phyloP scores from a whole-genome alignment of 1,139 yeast genomes.

The Candida glucosophila region DNA sequence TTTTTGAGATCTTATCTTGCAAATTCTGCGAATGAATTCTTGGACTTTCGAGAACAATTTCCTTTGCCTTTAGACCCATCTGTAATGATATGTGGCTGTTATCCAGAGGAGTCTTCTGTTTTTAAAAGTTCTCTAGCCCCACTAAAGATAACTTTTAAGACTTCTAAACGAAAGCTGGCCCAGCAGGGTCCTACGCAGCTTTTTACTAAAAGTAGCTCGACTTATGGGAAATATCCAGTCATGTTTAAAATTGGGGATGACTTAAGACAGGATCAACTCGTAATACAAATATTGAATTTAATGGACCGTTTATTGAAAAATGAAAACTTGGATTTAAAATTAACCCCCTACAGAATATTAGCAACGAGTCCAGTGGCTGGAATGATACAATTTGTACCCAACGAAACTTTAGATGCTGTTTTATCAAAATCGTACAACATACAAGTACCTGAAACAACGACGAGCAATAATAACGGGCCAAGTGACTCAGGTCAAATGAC shows the following conservation, averaged over 20 bases:
- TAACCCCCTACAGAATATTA: conserved; percentile 83
- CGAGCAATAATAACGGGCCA: conserved; percentile 1
- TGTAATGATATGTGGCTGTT: conserved; percentile 59
- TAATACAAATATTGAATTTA: conserved; percentile 80
- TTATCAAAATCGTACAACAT: conserved; percentile 51
- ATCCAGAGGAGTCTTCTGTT: conserved; percentile 75
- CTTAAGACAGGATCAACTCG: conserved; percentile 90
- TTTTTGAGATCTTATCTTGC: conserved; percentile 34
- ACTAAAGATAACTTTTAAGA: conserved; percentile 64
- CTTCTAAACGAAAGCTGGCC: conserved; percentile 11
- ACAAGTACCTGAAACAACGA: conserved; percentile 3
- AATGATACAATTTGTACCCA: conserved; percentile 85
- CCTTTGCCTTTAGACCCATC: conserved; percentile 70
- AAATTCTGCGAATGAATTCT: conserved; percentile 31
- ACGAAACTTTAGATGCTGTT: conserved; percentile 81
- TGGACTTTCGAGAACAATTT: conserved; percentile 42
- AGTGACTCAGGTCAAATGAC: conserved; percentile 3
- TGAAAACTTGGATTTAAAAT: conserved; percentile 80
- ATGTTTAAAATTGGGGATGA: conserved; percentile 98
- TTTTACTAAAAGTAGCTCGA: conserved; percentile 24
- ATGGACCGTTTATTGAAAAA: conserved; percentile 86
- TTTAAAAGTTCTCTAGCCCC: conserved; percentile 91
- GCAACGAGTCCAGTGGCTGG: conserved; percentile 93
- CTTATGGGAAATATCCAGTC: conserved; percentile 58
- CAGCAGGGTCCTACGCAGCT: conserved; percentile 14